Percentiles rank a stretch among this genome's conserved stretches.
Conservation (phyloP, 768 basidiomycete genomes). For the Astraeus odoratus region DNA sequence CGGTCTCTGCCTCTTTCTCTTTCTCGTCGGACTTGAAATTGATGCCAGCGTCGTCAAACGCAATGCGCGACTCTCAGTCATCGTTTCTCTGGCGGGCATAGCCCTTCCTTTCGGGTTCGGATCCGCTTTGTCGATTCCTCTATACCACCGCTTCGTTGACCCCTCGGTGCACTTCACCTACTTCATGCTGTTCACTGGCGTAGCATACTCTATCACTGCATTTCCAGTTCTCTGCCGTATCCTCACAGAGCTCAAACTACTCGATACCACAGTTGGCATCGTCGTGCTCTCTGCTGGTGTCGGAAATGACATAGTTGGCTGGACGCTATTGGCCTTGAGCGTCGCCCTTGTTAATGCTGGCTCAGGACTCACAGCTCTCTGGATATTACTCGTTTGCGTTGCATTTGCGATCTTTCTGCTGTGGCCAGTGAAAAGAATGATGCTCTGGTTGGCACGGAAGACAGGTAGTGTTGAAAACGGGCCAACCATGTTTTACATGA, state of each 20-base stretch:
- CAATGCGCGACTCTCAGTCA: conserved; percentile 58
- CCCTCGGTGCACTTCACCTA: conserved; percentile 65
- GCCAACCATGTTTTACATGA: conserved; percentile 88
- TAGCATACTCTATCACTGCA: conserved; percentile 84
- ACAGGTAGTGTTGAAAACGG: conserved; percentile 80
- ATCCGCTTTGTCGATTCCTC: conserved; percentile 58
- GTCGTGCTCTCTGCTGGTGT: conserved; percentile 92
- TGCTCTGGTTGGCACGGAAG: conserved; percentile 66
- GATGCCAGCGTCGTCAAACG: conserved; percentile 73
- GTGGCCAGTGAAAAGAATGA: conserved; percentile 51
- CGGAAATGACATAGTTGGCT: conserved; percentile 81
- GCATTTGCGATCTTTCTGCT: conserved; percentile 77
- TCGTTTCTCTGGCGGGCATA: conserved; percentile 81
- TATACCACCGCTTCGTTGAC: conserved; percentile 63
- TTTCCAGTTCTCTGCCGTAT: conserved; percentile 85
- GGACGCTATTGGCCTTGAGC: conserved; percentile 83
- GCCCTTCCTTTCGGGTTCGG: conserved; percentile 84
- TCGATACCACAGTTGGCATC: conserved; percentile 89
- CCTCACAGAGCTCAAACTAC: conserved; percentile 82
- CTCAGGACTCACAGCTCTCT: conserved; percentile 77
- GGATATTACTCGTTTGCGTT: conserved; percentile 71
- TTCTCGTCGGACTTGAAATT: conserved; percentile 90
- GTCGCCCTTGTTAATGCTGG: conserved; percentile 90
- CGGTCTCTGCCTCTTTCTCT: conserved; percentile 82
- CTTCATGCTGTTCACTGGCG: conserved; percentile 92